A percentile compares a stretch with the other conserved stretches of the same genome.
These are phyloP conservation scores for Geotrichum australiense DNA, from an alignment of 1,139 yeast species.

Conservation along the genomic window DNA sequence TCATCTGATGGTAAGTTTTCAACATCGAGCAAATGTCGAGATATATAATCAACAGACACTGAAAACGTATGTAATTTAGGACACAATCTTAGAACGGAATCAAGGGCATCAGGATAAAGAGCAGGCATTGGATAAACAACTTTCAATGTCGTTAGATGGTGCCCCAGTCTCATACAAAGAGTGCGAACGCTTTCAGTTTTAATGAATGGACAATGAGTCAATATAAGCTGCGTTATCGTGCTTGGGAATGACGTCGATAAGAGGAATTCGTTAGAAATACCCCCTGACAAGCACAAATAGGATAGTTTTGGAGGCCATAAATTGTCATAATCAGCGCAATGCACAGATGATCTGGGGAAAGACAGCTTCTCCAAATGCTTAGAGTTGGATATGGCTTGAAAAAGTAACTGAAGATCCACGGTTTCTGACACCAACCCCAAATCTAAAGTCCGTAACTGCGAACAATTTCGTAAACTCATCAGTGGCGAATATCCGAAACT, in stretches of 20 bases:
- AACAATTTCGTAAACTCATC: conserved; percentile 67
- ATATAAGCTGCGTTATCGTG: conserved; percentile 62
- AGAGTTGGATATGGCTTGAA: conserved; percentile 61
- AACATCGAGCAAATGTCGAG: conserved; percentile 38
- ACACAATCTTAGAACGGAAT: conserved; percentile 64
- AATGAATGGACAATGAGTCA: conserved; percentile 83
- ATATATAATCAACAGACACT: conserved; percentile 75
- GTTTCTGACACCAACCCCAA: conserved; percentile 88
- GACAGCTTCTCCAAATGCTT: conserved; percentile 63
- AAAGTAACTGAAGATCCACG: conserved; percentile 70
- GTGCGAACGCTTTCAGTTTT: conserved; percentile 51
- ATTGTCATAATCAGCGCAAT: conserved; percentile 53
- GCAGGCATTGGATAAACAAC: conserved; percentile 89
- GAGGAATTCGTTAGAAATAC: conserved; percentile 75
- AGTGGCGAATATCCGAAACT: conserved; percentile 90
- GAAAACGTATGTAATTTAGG: conserved; percentile 60
- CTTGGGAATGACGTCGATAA: conserved; percentile 59
- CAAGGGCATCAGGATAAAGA: conserved; percentile 61
- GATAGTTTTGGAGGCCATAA: conserved; percentile 75
- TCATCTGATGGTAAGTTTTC: conserved; percentile 28
- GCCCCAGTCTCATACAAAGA: conserved; percentile 58
- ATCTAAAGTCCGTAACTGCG: conserved; percentile 57
- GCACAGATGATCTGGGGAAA: conserved; percentile 83
- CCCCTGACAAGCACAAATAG: conserved; percentile 77
- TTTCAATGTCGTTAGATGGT: conserved; percentile 51